Conservation (phyloP, 768 basidiomycete genomes). For the Kockovaella imperatae region DNA sequence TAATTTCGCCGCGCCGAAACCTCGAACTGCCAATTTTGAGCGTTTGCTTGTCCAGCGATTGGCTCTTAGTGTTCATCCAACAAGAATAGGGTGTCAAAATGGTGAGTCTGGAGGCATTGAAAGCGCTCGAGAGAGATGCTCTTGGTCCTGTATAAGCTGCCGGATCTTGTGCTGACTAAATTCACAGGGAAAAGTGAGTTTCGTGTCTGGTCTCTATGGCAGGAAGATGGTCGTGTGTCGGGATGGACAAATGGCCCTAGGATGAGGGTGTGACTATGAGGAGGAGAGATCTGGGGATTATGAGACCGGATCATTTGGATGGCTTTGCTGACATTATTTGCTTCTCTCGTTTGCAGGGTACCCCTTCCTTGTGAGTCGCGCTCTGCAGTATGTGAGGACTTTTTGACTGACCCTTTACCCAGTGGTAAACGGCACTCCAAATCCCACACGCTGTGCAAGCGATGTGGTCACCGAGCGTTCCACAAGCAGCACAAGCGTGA, state of each 20-base stretch:
- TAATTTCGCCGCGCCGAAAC: too few relatives aligned
- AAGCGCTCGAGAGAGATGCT: slow-evolving; percentile 19
- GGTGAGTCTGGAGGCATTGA: slow-evolving; percentile 18
- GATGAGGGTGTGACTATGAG: too few relatives aligned
- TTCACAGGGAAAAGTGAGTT: slow-evolving; percentile 15
- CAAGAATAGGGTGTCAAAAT: slow-evolving; percentile 30
- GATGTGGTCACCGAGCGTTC: slow-evolving; percentile 91
- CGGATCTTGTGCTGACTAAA: too few relatives aligned
- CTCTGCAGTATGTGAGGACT: not conserved
- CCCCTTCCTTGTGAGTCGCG: slow-evolving; percentile 79
- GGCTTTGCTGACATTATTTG: slow-evolving; percentile 41
- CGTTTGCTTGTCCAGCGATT: too few relatives aligned
- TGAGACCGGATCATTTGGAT: too few relatives aligned
- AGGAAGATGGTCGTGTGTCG: slow-evolving; percentile 80
- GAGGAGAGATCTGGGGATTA: too few relatives aligned
- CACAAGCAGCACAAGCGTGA: slow-evolving; percentile 97
- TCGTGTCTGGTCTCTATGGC: slow-evolving; percentile 11
- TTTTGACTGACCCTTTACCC: not conserved
- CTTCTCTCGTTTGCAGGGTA: slow-evolving; percentile 55
- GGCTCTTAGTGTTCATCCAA: slow-evolving; percentile 22
- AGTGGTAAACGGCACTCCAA: slow-evolving; percentile 93
- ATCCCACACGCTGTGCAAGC: slow-evolving; percentile 92
- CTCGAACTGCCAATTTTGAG: too few relatives aligned
- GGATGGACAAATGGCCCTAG: too few relatives aligned
- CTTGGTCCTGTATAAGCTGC: slow-evolving; percentile 13